Percentiles rank a stretch among this genome's conserved stretches.
Conservation (phyloP, 2,329 filamentous ascomycete genomes). For the Tricladium varicosporioides region DNA sequence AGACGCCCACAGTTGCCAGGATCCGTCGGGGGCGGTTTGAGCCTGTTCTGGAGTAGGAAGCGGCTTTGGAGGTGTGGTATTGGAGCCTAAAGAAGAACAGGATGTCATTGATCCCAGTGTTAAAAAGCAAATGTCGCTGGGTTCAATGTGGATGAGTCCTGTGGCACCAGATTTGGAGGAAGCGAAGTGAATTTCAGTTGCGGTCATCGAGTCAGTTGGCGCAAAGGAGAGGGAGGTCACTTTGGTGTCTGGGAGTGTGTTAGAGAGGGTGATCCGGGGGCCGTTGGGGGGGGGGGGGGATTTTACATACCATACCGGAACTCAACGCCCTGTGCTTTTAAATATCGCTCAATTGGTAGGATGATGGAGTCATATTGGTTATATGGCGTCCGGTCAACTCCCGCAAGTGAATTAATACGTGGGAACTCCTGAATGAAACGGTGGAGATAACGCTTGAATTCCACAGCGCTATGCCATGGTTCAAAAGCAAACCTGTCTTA, state of each 20-base stretch:
- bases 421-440: slow-evolving; percentile 36
- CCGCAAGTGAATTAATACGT: slow-evolving; percentile 30
- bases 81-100: slow-evolving; percentile 36
- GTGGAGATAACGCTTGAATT: slow-evolving; percentile 37
- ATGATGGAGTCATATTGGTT: slow-evolving; percentile 39
- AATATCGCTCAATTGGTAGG: slow-evolving; percentile 32
- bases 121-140: slow-evolving; percentile 39
- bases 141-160: slow-evolving; percentile 19
- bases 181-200: slow-evolving; percentile 13
- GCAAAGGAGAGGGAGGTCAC: slow-evolving; percentile 15
- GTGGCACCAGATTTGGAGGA: slow-evolving; percentile 6
- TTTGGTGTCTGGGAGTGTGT: slow-evolving; percentile 13
- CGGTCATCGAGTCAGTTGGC: slow-evolving; percentile 7
- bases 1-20: slow-evolving; percentile 42
- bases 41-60: slow-evolving; percentile 22
- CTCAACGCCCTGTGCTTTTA: slow-evolving; percentile 32
- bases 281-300: no score
- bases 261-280: no score
- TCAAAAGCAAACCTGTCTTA: slow-evolving; percentile 32
- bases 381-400: slow-evolving; percentile 35
- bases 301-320: slow-evolving; percentile 32
- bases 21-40: slow-evolving; percentile 35
- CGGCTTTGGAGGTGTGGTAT: slow-evolving; percentile 30
- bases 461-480: slow-evolving; percentile 37
- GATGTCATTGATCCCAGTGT: slow-evolving; percentile 40